phyloP scores from a whole-genome alignment of 2,329 filamentous ascomycete genomes.

The Paracoccidioides lutzii region DNA sequence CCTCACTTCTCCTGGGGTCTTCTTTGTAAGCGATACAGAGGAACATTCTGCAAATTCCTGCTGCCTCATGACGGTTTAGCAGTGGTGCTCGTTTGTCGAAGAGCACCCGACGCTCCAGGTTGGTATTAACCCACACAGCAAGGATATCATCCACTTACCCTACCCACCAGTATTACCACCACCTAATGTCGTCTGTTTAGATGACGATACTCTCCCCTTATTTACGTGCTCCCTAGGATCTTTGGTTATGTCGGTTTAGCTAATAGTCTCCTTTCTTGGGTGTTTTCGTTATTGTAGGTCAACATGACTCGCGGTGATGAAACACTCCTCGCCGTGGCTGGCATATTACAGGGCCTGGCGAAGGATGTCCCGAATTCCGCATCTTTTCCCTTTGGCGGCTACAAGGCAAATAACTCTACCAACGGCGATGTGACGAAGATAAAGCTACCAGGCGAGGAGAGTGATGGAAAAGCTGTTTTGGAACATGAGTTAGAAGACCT shows the following conservation, averaged over 20 bases:
- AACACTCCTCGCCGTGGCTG: constrained; percentile 35
- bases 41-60: constrained; percentile 8
- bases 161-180: neutral
- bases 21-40: constrained; percentile 9
- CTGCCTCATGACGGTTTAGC: constrained; percentile 6
- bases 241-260: neutral
- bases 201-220: constrained; percentile 2
- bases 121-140: neutral
- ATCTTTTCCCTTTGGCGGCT: constrained; percentile 9
- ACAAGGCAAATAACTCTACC: constrained; percentile 20
- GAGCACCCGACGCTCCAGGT: constrained; percentile 3
- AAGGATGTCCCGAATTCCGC: constrained; percentile 27
- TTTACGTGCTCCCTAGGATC: constrained; percentile 3
- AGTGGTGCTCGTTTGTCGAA: constrained; percentile 1
- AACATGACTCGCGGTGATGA: constrained; percentile 37
- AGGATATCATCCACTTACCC: neutral
- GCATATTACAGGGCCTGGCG: constrained; percentile 34
- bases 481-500: constrained; percentile 75
- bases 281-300: constrained; percentile 15
- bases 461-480: constrained; percentile 60
- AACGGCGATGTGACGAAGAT: constrained; percentile 46
- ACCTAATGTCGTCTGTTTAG: constrained; percentile 3
- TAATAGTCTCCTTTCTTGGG: constrained; percentile 5
- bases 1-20: neutral
- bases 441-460: constrained; percentile 64